Base-by-base conservation (phyloP, 768 basidiomycete species). In the Lentinula sp. region DNA sequence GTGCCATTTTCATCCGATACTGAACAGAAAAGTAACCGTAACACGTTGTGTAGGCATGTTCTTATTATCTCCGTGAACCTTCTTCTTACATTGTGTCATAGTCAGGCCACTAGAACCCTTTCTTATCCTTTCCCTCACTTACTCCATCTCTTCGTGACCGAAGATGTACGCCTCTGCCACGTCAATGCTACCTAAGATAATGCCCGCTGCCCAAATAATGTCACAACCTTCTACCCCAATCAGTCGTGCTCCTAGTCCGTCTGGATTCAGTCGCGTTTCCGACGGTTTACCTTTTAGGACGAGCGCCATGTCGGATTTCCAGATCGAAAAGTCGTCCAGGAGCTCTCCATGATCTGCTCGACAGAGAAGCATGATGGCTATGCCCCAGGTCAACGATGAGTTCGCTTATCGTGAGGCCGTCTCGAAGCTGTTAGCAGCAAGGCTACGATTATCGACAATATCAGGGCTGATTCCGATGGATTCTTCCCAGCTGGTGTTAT, bases 401-500 rank as follows among this genome's bases (percentile, higher is more conserved):
- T 71, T 76, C 18, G 71, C 81, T 9, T 83, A 83, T 63, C 80
- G 82, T 57, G 74, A 83, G n/a, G 80, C 79, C 62, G 78, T 91
- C 4, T 73, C 81, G 0, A 75, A 76, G 42, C 70, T 92, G 57
- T 73, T 91, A 54, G 73, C 72, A 10, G 80, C 83, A 13, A 91
- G 86, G 69, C 75, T 82, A 35, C 78, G 78, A 3, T 83, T 87
- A 46, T 89, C 87, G 70, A 80, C 84, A 1, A 79, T 85, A 11
- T 82, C 81, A 10, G 91, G 91, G 1, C 77, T 85, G 35, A 86
- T 91, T 51, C 86, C 86, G 6, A 73, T 90, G 43, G 88, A 91
- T 71, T 82, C 86, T 16, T 78, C 84, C 3, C 81, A 82, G 62
- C 74, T 91, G 40, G 81, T 84, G 11, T 73, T 93, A 57, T 92